These are phyloP conservation scores for Corinectria fuckeliana DNA, from an alignment of 2,329 filamentous ascomycete genomes.

Conservation along the genomic window DNA sequence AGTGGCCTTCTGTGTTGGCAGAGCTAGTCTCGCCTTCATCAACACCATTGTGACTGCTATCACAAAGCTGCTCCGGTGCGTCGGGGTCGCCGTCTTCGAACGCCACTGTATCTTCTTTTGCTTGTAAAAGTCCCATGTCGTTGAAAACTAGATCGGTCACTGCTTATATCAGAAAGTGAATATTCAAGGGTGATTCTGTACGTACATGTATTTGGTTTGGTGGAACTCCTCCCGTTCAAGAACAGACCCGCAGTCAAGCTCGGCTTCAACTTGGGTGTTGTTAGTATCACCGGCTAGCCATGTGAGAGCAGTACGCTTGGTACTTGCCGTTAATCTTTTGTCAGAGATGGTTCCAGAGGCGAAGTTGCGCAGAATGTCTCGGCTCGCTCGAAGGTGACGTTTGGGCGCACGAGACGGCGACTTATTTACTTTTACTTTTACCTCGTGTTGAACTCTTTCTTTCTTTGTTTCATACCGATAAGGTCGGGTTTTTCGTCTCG, in stretches of 20 bases:
- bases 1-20: too few species aligned
- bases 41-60: slow-evolving; percentile 21
- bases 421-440: slow-evolving; percentile 4
- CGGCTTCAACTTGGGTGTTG: slow-evolving; percentile 41
- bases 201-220: slow-evolving; percentile 24
- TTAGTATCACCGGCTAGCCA: neutral
- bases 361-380: slow-evolving; percentile 62
- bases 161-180: slow-evolving; percentile 24
- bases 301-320: neutral
- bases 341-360: slow-evolving; percentile 59
- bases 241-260: slow-evolving; percentile 44
- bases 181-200: neutral
- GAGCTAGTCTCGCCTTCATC: neutral
- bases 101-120: slow-evolving; percentile 3
- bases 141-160: slow-evolving; percentile 62
- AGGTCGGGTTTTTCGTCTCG: slow-evolving; percentile 61
- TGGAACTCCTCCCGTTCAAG: slow-evolving; percentile 41
- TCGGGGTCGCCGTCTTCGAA: slow-evolving; percentile 20
- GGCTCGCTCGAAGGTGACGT: slow-evolving; percentile 44
- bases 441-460: slow-evolving; percentile 5
- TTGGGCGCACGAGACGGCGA: slow-evolving; percentile 27
- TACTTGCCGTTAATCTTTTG: slow-evolving; percentile 41
- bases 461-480: slow-evolving; percentile 60
- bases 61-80: slow-evolving; percentile 7
- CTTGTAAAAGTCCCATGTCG: slow-evolving; percentile 53